phyloP scores from a whole-genome alignment of 1,284 basidiomycete species.

The Phellopilus nigrolimitatus region DNA sequence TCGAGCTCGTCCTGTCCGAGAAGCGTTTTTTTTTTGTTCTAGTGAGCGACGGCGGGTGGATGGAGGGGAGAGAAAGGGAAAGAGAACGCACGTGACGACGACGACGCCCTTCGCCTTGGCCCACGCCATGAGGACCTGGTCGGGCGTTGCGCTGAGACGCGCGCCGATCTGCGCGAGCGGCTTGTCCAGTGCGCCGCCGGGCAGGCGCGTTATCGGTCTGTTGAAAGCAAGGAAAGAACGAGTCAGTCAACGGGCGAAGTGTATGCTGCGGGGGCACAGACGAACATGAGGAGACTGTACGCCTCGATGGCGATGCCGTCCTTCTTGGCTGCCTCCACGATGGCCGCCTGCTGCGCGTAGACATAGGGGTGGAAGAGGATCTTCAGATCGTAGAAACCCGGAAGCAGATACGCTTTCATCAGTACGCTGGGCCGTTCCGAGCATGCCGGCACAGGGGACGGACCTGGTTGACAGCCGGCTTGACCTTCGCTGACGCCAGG shows the following conservation, averaged over 20 bases:
- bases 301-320: slow-evolving; percentile 66
- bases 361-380: slow-evolving; percentile 70
- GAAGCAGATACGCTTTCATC: slow-evolving; percentile 34
- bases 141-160: slow-evolving; percentile 50
- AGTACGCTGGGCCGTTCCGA: slow-evolving; percentile 21
- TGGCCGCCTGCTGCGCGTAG: slow-evolving; percentile 47
- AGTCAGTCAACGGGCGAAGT: too few species aligned
- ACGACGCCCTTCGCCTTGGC: slow-evolving; percentile 60
- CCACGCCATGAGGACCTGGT: slow-evolving; percentile 70
- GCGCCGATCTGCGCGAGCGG: slow-evolving; percentile 54
- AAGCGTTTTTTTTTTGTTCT: not conserved
- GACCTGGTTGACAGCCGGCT: slow-evolving; percentile 71
- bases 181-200: slow-evolving; percentile 64
- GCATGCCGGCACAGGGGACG: slow-evolving; percentile 9
- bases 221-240: not conserved
- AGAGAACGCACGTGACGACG: slow-evolving; percentile 56
- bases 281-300: slow-evolving; percentile 59
- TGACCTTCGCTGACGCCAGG: slow-evolving; percentile 49
- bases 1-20: slow-evolving; percentile 56
- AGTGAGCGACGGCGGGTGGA: not conserved
- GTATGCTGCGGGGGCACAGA: slow-evolving; percentile 25
- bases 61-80: not conserved
- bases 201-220: slow-evolving; percentile 56
- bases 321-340: slow-evolving; percentile 51
- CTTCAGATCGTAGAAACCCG: slow-evolving; percentile 32